Base-by-base conservation (phyloP, 768 basidiomycete species). In the Leucosporidium yakuticum region DNA sequence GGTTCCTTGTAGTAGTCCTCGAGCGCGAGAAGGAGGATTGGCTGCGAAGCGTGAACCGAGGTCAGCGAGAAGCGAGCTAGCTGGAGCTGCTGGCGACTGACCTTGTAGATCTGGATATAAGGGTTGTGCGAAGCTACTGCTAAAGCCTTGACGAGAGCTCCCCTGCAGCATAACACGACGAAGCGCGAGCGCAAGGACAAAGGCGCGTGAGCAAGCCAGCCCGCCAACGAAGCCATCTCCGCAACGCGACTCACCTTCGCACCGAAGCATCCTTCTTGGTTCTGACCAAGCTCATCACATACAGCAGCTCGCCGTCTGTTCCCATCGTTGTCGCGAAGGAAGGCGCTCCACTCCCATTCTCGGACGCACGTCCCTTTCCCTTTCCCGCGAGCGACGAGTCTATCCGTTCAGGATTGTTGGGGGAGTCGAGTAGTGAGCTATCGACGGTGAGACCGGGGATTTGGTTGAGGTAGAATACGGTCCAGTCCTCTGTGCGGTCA, bases 391-490 rank as follows among this genome's bases (percentile, higher is more conserved):
- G 15, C 32, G 4, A 50, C 68, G 36, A 69, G 32, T 25, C 53
- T 53, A 27, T 80, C 1, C 25, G 65, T 27, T 27, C 49, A 25
- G 7, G 39, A 44, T 44, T 44, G 39, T 15, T 44, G 17, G 39
- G 39, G 17, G 66, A 70, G 1, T 89, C 86, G 51, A 94, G 83
- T 21, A 92, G 84, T 9, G 91, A 89, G 2, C 87, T 85, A 71
- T 95, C 90, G 23, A 87, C 87, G 34, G 58, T 70, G 76, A 93
- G 92, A 80, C 88, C 89, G 0, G 87, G 83, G 0, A 90, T 91
- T 79, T 97, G 96, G 77, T 97, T 97, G 65, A 99, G 84, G 79
- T 95, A 96, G 83, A 99, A 99, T 54, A 97, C 87, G 8, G 96
- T 98, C 94, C 94, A 98, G 79, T 98, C 96, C 77, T 95, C 91